Evolutionary conservation across 108 stramenopile genomes (phyloP), one percentile per base, ranked within the genome.

Genomic region (Poteriospumella lacustris): DNA sequence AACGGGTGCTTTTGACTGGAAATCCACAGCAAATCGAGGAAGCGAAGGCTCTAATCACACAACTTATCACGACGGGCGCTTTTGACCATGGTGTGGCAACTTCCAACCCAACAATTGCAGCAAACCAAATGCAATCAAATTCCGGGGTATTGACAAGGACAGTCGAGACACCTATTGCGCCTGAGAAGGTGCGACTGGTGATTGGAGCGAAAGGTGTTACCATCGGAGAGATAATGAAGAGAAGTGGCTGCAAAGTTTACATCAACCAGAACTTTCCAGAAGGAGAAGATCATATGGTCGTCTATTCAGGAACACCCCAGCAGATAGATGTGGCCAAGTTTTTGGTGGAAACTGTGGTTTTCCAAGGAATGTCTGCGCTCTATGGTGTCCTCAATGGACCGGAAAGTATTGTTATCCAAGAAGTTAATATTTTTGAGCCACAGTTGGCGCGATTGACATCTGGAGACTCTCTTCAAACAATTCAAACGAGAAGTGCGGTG

Each of bases 121-220:
- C 19, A 9, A 19, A 12, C 39, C 12, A 9, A 15, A 33, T 41
- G 40, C 26, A 73, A 5, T n/a, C n/a, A n/a, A n/a, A n/a, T n/a
- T n/a, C n/a, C n/a, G n/a, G n/a, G n/a, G n/a, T n/a, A n/a, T n/a
- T n/a, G n/a, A n/a, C n/a, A n/a, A n/a, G n/a, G n/a, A 38, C 33
- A 5, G 40, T 29, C 9, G 70, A 73, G 31, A 34, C 12, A 3
- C 26, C 28, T 26, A 19, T 44, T 24, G n/a, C 38, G 3, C 70
- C 70, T 5, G 70, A 73, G 28, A 73, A 73, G 36, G 70, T 73
- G 15, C 44, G 70, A 5, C 41, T 73, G 28, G 70, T 73, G 43
- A 73, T 73, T 73, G 70, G 70, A 5, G 3, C 70, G 43, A 73
- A 73, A 42, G 70, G 70, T 12, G 70, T 73, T 36, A 56, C 47